These are phyloP conservation scores for Alternaria dauci DNA, from an alignment of 2,329 filamentous ascomycete genomes.

Conservation along the genomic window DNA sequence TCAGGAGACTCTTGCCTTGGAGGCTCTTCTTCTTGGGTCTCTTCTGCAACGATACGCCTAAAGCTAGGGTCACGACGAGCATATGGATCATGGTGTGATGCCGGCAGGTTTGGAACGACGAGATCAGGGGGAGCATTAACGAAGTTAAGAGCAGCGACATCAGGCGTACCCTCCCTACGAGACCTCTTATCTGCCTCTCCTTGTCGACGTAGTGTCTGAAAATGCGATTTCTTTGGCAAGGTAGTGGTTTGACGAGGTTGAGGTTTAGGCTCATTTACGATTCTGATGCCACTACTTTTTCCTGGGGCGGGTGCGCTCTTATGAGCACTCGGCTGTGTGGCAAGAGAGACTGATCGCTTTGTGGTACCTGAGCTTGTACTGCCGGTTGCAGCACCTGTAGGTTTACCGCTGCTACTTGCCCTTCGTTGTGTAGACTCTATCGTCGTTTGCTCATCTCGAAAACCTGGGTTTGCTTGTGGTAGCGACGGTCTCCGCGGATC, in stretches of 20 bases:
- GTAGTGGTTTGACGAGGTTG: slow-evolving; percentile 14
- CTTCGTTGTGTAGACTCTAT: background rate
- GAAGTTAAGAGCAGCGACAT: slow-evolving; percentile 33
- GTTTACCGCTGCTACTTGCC: background rate
- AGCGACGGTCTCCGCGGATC: background rate
- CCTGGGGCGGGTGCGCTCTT: slow-evolving; percentile 6
- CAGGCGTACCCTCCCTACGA: slow-evolving; percentile 37
- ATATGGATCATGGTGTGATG: slow-evolving; percentile 29
- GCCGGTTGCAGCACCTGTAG: background rate
- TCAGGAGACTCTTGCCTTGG: background rate
- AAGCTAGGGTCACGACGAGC: slow-evolving; percentile 33
- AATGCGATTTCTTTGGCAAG: slow-evolving; percentile 27
- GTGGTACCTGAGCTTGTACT: background rate
- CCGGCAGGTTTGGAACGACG: background rate
- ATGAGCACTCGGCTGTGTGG: background rate
- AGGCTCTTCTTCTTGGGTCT: slow-evolving; percentile 14
- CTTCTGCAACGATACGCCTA: slow-evolving; percentile 23
- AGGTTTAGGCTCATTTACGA: slow-evolving; percentile 35
- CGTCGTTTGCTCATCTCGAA: background rate
- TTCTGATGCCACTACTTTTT: slow-evolving; percentile 28
- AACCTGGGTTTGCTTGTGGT: background rate
- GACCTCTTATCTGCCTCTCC: slow-evolving; percentile 31
- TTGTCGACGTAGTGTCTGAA: slow-evolving; percentile 26
- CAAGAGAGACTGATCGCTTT: background rate
- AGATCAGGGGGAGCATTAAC: slow-evolving; percentile 28